Conservation (phyloP, 331 rosid genomes). For the Acacia pycnantha region DNA sequence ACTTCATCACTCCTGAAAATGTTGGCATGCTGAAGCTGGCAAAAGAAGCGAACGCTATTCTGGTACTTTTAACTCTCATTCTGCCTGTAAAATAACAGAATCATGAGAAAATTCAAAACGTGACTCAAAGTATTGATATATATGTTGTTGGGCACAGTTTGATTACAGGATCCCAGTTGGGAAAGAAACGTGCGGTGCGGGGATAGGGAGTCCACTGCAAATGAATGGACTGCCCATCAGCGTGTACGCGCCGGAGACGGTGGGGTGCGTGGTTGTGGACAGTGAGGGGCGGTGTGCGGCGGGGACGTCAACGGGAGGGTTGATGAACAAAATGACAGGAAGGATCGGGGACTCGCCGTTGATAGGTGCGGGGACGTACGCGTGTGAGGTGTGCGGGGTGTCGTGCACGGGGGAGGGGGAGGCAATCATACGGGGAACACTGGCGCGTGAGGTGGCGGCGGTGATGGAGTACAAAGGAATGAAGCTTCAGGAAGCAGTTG, state of each 20-base stretch:
- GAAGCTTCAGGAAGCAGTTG: conserved; percentile 71
- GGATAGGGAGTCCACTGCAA: conserved; percentile 58
- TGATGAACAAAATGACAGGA: conserved; percentile 82
- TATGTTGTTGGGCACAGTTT: conserved; percentile 45
- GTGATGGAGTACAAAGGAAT: conserved; percentile 93
- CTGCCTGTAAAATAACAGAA: neutral
- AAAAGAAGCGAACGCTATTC: conserved; percentile 87
- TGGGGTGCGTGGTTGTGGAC: conserved; percentile 95
- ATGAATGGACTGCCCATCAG: conserved; percentile 93
- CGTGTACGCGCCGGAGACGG: conserved; percentile 90
- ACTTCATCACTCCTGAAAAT: conserved; percentile 81
- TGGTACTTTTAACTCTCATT: conserved; percentile 40
- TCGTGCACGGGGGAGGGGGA: conserved; percentile 97
- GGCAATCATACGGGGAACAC: conserved; percentile 86
- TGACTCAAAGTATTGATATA: neutral
- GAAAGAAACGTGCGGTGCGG: conserved; percentile 57
- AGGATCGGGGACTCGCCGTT: conserved; percentile 89
- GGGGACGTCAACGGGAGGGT: conserved; percentile 87
- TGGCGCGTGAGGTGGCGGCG: conserved; percentile 91
- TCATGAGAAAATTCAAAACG: no score
- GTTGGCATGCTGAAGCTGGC: conserved; percentile 74
- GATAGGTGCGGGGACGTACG: conserved; percentile 86
- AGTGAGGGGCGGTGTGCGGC: conserved; percentile 73
- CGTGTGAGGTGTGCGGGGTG: conserved; percentile 68
- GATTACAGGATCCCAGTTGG: conserved; percentile 73